Evolutionary conservation across 2,329 filamentous ascomycete genomes (phyloP).

Genomic region (Emericellopsis atlantica): DNA sequence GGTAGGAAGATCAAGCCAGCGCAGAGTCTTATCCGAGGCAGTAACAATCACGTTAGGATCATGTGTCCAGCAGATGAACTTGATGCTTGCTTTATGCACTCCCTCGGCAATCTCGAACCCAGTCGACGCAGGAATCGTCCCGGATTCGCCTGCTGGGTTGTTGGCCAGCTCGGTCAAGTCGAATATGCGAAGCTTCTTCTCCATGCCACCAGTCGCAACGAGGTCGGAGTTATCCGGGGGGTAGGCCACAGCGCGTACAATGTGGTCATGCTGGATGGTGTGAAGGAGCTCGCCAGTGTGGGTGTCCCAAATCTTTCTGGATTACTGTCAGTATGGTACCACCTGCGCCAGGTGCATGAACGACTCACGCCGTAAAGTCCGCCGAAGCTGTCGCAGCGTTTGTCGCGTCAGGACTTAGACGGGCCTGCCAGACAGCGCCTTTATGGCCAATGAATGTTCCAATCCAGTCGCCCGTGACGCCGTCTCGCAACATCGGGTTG

Average conservation of each 20-base stretch:
- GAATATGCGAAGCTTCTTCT: constrained; percentile 93
- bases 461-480: constrained; percentile 93
- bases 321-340: background rate
- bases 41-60: constrained; percentile 85
- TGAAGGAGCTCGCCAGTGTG: constrained; percentile 82
- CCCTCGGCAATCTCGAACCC: constrained; percentile 82
- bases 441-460: constrained; percentile 98
- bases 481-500: constrained; percentile 96
- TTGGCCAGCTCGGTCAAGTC: constrained; percentile 56
- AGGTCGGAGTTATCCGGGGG: constrained; percentile 71
- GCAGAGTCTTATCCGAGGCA: constrained; percentile 79
- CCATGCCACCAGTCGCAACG: constrained; percentile 84
- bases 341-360: background rate
- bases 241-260: constrained; percentile 88
- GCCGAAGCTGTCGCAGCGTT: constrained; percentile 89
- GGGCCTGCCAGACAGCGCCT: constrained; percentile 92
- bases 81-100: constrained; percentile 78
- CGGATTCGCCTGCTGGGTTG: constrained; percentile 21
- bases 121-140: constrained; percentile 43
- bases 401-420: constrained; percentile 75
- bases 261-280: constrained; percentile 84
- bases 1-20: constrained; percentile 85
- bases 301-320: constrained; percentile 91
- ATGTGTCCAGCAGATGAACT: constrained; percentile 88
- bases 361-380: constrained; percentile 78